Conservation (phyloP, 345 rosid genomes). For the Salix viminalis region DNA sequence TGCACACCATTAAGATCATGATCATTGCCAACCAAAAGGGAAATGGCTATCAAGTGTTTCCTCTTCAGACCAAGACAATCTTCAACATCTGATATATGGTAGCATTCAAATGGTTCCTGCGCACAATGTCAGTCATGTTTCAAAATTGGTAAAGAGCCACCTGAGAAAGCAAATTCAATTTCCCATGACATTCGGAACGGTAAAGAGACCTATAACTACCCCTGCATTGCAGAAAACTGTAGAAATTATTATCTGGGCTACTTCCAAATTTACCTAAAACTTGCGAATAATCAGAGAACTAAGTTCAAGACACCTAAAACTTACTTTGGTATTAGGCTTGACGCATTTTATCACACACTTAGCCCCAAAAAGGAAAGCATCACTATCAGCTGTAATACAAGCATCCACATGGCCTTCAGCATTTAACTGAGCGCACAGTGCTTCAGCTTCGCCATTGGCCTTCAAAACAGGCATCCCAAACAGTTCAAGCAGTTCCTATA, state of each 20-base stretch:
- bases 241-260: neutral
- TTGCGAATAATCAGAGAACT: neutral
- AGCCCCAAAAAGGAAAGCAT: conserved; percentile 91
- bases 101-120: conserved; percentile 93
- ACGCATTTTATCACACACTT: conserved; percentile 69
- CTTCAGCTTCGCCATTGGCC: conserved; percentile 93
- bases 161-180: neutral
- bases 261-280: neutral
- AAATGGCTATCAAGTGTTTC: conserved; percentile 75
- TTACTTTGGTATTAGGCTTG: conserved; percentile 71
- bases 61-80: conserved; percentile 76
- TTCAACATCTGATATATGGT: conserved; percentile 75
- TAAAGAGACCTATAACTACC: neutral
- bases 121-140: conserved; percentile 24
- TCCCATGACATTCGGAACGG: neutral
- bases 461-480: conserved; percentile 81
- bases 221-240: neutral
- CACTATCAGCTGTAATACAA: conserved; percentile 89
- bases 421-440: conserved; percentile 81
- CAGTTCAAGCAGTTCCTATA: conserved; percentile 69
- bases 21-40: conserved; percentile 85
- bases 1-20: conserved; percentile 72
- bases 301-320: conserved; percentile 1
- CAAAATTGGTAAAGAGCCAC: neutral
- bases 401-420: conserved; percentile 73